These are phyloP conservation scores for Colletotrichum lentis DNA, from an alignment of 2,329 filamentous ascomycete genomes.

Conservation along the genomic window DNA sequence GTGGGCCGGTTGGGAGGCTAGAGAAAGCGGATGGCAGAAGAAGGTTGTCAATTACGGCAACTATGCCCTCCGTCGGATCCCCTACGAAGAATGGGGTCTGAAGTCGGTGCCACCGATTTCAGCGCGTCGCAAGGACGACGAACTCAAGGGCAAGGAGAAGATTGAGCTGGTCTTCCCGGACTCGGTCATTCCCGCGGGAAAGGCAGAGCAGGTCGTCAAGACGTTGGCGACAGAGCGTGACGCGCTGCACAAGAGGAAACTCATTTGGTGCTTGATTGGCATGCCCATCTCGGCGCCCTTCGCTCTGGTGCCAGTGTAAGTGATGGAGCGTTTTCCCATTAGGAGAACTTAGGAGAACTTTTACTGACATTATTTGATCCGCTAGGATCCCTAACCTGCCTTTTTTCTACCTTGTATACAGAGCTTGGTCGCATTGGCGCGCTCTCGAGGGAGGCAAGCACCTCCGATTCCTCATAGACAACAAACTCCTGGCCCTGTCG, in stretches of 20 bases:
- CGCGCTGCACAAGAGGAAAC: slow-evolving; percentile 74
- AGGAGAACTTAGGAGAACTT: slow-evolving; percentile 1
- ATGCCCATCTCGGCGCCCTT: slow-evolving; percentile 87
- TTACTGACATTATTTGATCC: slow-evolving; percentile 10
- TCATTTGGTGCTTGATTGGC: slow-evolving; percentile 82
- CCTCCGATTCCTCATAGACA: slow-evolving; percentile 79
- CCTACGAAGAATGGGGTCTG: slow-evolving; percentile 96
- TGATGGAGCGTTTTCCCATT: slow-evolving; percentile 34
- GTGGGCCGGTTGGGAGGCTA: slow-evolving; percentile 89
- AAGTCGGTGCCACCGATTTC: slow-evolving; percentile 91
- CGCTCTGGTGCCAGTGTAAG: slow-evolving; percentile 85
- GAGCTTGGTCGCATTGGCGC: slow-evolving; percentile 91
- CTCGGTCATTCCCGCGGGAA: slow-evolving; percentile 70
- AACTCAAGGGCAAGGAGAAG: slow-evolving; percentile 67
- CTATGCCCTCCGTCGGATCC: slow-evolving; percentile 82
- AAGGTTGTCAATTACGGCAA: slow-evolving; percentile 88
- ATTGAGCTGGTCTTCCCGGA: slow-evolving; percentile 81
- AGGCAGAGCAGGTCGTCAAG: slow-evolving; percentile 71
- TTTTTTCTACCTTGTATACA: slow-evolving; percentile 94
- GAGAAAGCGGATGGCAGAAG: slow-evolving; percentile 86
- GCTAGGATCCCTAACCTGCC: slow-evolving; percentile 87
- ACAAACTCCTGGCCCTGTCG: slow-evolving; percentile 71
- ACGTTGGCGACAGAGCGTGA: slow-evolving; percentile 82
- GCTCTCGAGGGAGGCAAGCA: slow-evolving; percentile 86
- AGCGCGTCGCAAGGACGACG: slow-evolving; percentile 69